Evolutionary conservation across 306 rosid genomes (phyloP), one percentile per base, ranked within the genome.

Genomic region (Vachellia collinsii): DNA sequence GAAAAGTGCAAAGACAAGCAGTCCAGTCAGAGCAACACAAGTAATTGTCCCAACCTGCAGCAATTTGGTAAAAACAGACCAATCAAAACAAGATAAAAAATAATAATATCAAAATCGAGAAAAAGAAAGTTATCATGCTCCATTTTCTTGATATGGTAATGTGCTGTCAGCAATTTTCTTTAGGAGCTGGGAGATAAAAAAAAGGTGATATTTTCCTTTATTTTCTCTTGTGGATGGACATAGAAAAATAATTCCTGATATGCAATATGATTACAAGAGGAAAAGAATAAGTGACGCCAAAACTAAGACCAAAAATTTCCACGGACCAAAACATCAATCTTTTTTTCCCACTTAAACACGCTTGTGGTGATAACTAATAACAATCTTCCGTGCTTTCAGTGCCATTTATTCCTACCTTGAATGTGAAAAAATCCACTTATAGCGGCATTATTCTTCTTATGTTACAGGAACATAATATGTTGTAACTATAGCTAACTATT

Each of bases 1-100:
- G 97, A 95, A 95, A 82, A 95, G 90, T 90, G 72, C 79, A 79
- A 95, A 95, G 80, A 91, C 87, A 74, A 93, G 89, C 85, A 93
- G 78, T 61, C 99, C 99, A 51, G 99, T 90, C 76, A 90, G 69
- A 68, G 91, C 82, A 83, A 95, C 85, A 76, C 84, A 70, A 79
- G 88, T 69, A 73, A 93, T 78, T 2, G 85, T 73, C 75, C 99
- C 99, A 83, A 89, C 96, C 99, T 95, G 90, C 86, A 86, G 83
- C 23, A 83, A 62, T 72, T 65, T 47, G 51, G 59, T 46, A 44
- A 75, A 85, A 56, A 44, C 72, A 75, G 16, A 43, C 16, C 61
- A 54, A 25, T 54, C 36, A 50, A 12, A 42, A 61, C n/a, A 59
- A 68, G 29, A 41, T 73, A 13, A 13, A 22, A 74, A 13, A 29